Conservation (phyloP, 2,329 filamentous ascomycete species). For the Pseudocercospora fuligena region DNA sequence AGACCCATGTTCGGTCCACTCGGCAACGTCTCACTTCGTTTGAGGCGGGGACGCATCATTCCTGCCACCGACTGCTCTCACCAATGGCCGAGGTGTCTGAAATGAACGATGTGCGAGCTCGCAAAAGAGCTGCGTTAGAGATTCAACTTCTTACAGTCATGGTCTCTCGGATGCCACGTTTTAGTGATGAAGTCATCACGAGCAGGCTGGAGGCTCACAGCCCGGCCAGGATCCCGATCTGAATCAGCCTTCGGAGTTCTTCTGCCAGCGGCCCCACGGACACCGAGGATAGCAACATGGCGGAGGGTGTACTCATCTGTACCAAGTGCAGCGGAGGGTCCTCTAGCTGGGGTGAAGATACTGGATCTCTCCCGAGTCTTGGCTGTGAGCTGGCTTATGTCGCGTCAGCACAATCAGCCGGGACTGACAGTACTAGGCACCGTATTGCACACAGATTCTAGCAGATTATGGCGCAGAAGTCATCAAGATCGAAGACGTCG, state of each 20-base stretch:
- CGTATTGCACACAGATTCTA: conserved; percentile 38
- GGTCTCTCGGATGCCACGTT: neutral
- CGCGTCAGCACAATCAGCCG: neutral
- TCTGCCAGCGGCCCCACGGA: conserved; percentile 18
- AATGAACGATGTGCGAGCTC: neutral
- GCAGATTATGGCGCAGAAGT: conserved; percentile 41
- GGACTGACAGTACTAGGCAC: conserved; percentile 24
- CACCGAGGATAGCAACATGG: conserved; percentile 9
- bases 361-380: conserved; percentile 29
- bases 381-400: conserved; percentile 17
- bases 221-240: conserved; percentile 13
- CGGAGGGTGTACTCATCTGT: conserved; percentile 17
- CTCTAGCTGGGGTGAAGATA: conserved; percentile 27
- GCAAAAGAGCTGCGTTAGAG: neutral
- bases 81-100: neutral
- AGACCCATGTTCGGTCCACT: neutral
- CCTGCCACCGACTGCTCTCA: neutral
- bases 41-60: conserved; percentile 4
- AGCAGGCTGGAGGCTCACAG: neutral
- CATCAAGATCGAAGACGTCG: conserved; percentile 39
- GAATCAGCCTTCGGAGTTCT: conserved; percentile 7
- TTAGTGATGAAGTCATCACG: conserved; percentile 9
- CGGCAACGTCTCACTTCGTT: neutral
- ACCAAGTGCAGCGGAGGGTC: conserved; percentile 16
- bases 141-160: neutral